Conservation (phyloP, 2,329 filamentous ascomycete genomes). For the Colletotrichum sp. region DNA sequence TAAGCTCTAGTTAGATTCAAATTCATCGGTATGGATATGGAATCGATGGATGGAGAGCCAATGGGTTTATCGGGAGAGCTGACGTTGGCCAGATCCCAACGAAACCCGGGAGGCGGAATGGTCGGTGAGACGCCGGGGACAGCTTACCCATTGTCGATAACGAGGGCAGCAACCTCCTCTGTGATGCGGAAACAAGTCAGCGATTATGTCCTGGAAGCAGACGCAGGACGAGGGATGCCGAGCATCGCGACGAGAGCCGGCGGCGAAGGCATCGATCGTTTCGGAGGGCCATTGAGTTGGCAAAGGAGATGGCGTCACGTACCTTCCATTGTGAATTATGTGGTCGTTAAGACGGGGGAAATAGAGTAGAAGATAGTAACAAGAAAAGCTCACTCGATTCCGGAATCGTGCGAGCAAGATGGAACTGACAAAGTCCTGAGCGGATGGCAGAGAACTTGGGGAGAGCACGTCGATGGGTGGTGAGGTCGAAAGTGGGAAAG, state of each 20-base stretch:
- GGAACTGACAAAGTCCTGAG: constrained; percentile 21
- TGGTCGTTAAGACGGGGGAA: constrained; percentile 20
- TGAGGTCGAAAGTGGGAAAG: constrained; percentile 25
- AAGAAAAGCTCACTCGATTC: constrained; percentile 23
- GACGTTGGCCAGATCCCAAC: background rate
- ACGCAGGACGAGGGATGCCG: background rate
- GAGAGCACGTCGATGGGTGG: constrained; percentile 22
- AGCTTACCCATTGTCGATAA: constrained; percentile 99
- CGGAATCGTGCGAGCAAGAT: constrained; percentile 22
- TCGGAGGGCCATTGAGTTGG: background rate
- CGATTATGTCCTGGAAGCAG: constrained; percentile 22
- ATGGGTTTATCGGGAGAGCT: constrained; percentile 13
- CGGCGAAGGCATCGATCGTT: background rate
- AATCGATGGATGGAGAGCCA: constrained; percentile 13
- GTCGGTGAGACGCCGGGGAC: constrained; percentile 40
- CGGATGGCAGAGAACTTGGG: constrained; percentile 22
- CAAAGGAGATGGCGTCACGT: constrained; percentile 19
- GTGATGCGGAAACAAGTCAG: constrained; percentile 52
- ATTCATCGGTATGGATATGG: background rate
- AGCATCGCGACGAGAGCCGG: constrained; percentile 9
- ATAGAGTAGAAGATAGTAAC: constrained; percentile 2
- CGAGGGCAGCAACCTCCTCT: constrained; percentile 99
- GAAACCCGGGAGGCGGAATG: constrained; percentile 25
- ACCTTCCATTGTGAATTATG: constrained; percentile 27
- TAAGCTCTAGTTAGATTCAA: constrained; percentile 53